Percentiles rank a stretch among this genome's conserved stretches.
Conservation (phyloP, 2,329 filamentous ascomycete species). For the Epicoccum nigrum region DNA sequence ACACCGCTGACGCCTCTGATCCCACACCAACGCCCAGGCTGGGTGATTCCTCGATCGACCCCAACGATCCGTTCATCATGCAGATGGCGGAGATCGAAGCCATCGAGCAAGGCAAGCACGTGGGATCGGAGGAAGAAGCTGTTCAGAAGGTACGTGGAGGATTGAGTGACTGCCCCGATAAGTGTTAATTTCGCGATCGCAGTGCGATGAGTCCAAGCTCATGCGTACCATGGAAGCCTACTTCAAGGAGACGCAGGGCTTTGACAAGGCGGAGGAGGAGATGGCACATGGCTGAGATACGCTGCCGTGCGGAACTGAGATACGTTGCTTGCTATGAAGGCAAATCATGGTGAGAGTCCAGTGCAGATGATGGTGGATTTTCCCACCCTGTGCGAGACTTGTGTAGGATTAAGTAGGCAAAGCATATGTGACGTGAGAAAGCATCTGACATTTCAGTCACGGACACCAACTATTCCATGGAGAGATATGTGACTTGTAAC, state of each 20-base stretch:
- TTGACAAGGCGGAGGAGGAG: not conserved
- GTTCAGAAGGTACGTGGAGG: not conserved
- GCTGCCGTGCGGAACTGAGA: too few species aligned
- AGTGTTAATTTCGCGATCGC: not conserved
- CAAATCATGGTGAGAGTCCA: too few species aligned
- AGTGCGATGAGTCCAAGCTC: conserved; percentile 4
- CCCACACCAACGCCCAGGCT: not conserved
- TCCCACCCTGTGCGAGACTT: too few species aligned
- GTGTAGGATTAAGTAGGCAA: too few species aligned
- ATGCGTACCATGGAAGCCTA: conserved; percentile 15
- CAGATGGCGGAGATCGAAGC: conserved; percentile 6
- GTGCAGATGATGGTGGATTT: too few species aligned
- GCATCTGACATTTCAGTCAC: too few species aligned
- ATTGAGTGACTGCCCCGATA: not conserved
- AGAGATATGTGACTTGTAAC: too few species aligned
- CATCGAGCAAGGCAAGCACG: not conserved
- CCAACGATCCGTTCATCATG: conserved; percentile 1
- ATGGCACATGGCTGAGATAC: not conserved
- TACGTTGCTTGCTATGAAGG: too few species aligned
- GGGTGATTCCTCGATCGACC: not conserved
- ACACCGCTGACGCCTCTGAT: not conserved
- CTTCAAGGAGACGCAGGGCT: conserved; percentile 10
- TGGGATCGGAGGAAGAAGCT: not conserved
- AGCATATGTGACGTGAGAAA: too few species aligned
- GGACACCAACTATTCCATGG: too few species aligned